Conservation (phyloP, 805 yeast species). For the Helenozyma baotianmanensis region DNA sequence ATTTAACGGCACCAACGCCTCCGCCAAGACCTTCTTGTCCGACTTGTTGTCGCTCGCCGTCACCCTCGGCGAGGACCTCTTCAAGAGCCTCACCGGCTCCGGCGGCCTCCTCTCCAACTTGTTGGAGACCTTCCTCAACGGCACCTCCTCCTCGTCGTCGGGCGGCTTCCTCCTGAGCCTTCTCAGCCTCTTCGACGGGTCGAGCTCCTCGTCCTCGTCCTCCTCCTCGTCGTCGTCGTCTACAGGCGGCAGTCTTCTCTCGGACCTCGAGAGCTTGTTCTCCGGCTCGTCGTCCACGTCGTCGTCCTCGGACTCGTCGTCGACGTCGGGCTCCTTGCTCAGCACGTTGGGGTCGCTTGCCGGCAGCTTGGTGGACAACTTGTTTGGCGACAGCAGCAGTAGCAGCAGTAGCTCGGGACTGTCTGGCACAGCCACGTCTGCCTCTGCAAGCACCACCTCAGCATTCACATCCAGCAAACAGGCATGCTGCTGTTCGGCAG, state of each 20-base stretch:
- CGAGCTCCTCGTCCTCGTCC: conserved; percentile 1
- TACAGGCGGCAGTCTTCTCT: conserved; percentile 8
- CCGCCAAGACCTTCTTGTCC: conserved; percentile 11
- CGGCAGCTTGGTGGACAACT: background rate
- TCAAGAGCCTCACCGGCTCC: conserved; percentile 10
- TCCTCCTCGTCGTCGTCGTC: conserved; percentile 4
- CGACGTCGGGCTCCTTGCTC: conserved; percentile 3
- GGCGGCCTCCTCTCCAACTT: conserved; percentile 13
- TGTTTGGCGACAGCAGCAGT: conserved; percentile 5
- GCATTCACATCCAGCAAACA: conserved; percentile 8
- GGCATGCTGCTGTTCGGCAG: conserved; percentile 23
- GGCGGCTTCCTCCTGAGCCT: conserved; percentile 10
- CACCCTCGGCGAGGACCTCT: conserved; percentile 12
- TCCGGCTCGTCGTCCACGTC: conserved; percentile 1
- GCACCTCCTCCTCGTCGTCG: conserved; percentile 6
- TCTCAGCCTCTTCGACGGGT: conserved; percentile 3
- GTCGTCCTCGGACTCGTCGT: conserved; percentile 1
- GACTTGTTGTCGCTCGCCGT: conserved; percentile 10
- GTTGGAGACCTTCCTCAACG: conserved; percentile 7
- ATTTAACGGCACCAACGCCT: conserved; percentile 12
- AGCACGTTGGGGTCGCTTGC: background rate
- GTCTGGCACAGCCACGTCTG: conserved; percentile 5
- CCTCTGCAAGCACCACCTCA: conserved; percentile 4
- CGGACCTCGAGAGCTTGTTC: conserved; percentile 5
- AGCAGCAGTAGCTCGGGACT: conserved; percentile 3